phyloP scores from a whole-genome alignment of 805 yeast genomes.

The Phaffomyces thermotolerans region DNA sequence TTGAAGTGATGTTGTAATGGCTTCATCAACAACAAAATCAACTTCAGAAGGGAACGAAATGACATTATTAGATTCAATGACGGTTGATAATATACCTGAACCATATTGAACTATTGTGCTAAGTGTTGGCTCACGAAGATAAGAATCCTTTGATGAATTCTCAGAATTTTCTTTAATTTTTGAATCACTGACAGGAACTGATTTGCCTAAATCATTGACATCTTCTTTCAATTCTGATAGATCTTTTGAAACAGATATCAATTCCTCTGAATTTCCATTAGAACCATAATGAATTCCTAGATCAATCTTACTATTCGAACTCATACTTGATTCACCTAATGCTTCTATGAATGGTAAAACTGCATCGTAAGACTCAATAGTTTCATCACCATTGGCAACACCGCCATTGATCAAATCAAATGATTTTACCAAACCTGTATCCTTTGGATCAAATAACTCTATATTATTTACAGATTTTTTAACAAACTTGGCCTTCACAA shows the following conservation, averaged over 20 bases:
- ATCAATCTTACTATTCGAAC: slow-evolving; percentile 2
- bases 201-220: background rate
- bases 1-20: background rate
- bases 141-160: too few species aligned
- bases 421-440: background rate
- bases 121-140: too few species aligned
- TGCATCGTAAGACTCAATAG: background rate
- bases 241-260: slow-evolving; percentile 5
- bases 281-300: slow-evolving; percentile 1
- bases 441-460: background rate
- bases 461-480: too few species aligned
- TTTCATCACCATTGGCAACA: background rate
- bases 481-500: background rate
- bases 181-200: background rate
- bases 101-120: too few species aligned
- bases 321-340: background rate
- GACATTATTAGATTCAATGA: background rate
- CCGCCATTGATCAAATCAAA: slow-evolving; percentile 4
- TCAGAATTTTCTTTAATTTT: background rate
- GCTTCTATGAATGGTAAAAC: slow-evolving; percentile 2
- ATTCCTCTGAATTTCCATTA: background rate
- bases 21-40: background rate
- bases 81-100: too few species aligned
- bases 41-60: background rate
- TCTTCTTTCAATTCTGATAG: slow-evolving; percentile 2